phyloP scores from a whole-genome alignment of 2,329 filamentous ascomycete genomes.

The Calonectria pseudoturangicola region DNA sequence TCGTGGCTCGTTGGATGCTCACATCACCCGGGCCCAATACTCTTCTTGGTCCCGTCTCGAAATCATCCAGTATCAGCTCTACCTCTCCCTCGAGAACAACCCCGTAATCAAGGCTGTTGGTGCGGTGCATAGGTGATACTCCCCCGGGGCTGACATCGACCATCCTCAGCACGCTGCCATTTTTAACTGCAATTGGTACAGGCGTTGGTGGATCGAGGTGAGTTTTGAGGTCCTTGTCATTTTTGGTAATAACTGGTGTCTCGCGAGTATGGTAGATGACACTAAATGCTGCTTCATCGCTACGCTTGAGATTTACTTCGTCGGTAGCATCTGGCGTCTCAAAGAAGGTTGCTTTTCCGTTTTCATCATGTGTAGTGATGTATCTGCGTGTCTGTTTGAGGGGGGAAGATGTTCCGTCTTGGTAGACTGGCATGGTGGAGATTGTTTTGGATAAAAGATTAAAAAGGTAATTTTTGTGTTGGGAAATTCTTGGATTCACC shows the following conservation, averaged over 20 bases:
- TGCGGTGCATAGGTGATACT: not conserved
- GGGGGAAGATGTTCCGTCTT: not conserved
- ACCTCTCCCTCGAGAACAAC: not conserved
- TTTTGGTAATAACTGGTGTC: not conserved
- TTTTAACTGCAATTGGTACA: not conserved
- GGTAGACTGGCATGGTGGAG: not conserved
- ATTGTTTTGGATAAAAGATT: not conserved
- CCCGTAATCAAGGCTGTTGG: not conserved
- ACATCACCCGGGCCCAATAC: not conserved
- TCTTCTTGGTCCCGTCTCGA: not conserved
- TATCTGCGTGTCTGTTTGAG: not conserved
- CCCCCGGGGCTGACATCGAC: not conserved
- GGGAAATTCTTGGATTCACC: not conserved
- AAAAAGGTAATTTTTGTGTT: no score
- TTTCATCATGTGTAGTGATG: not conserved
- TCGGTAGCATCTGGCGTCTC: not conserved
- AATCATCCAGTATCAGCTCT: not conserved
- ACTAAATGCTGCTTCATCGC: not conserved
- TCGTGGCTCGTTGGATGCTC: not conserved
- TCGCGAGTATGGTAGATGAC: not conserved
- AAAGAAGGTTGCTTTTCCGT: not conserved
- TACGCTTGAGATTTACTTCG: not conserved
- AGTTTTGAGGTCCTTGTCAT: not conserved
- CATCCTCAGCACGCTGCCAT: not conserved
- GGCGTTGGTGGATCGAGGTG: not conserved